These are phyloP conservation scores for Ulota crispa DNA, from an alignment of 225 moss, liverwort and hornwort genomes.

Conservation along the genomic window DNA sequence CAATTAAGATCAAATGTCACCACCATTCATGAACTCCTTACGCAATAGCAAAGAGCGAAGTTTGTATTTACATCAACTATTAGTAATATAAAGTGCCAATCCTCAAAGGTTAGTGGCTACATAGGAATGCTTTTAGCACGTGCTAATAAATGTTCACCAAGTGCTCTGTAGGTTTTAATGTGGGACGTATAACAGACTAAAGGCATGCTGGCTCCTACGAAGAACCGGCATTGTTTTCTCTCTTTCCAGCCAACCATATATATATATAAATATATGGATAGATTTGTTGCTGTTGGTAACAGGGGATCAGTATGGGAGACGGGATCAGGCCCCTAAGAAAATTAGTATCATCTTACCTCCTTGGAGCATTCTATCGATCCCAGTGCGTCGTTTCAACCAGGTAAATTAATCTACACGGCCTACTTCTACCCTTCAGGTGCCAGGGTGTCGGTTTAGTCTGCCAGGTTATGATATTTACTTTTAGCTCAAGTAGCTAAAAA, in stretches of 20 bases:
- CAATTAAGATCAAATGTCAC: neutral
- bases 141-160: neutral
- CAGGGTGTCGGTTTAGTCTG: too few species aligned
- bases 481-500: too few species aligned
- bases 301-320: neutral
- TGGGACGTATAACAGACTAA: neutral
- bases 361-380: neutral
- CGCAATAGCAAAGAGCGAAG: neutral
- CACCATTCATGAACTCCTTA: neutral
- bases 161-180: neutral
- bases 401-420: neutral
- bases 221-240: neutral
- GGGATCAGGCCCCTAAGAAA: neutral
- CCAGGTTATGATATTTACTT: too few species aligned
- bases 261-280: neutral
- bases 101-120: neutral
- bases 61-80: neutral
- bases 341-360: neutral
- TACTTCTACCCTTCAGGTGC: neutral
- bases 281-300: neutral
- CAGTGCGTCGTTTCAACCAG: neutral
- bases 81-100: neutral
- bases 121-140: neutral
- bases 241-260: neutral
- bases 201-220: rapidly evolving